These are phyloP conservation scores for Oryza glaberrima DNA, from an alignment of 176 grass and related monocot genomes.

Conservation along the genomic window DNA sequence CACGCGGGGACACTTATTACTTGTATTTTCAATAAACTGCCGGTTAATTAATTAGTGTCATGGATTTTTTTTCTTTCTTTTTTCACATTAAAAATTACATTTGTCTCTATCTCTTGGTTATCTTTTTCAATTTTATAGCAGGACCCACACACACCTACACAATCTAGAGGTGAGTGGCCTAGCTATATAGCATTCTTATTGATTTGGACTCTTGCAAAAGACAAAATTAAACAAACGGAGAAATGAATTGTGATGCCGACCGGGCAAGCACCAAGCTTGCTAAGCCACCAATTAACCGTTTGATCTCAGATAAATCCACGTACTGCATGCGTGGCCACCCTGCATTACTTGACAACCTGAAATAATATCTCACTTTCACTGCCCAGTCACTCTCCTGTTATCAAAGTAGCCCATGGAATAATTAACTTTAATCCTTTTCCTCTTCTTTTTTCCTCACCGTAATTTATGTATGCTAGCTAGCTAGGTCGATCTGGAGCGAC, in stretches of 20 bases:
- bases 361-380: neutral
- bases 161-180: neutral
- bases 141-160: neutral
- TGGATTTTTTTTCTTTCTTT: neutral
- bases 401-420: neutral
- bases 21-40: neutral
- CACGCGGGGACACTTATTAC: too few relatives aligned
- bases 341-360: neutral
- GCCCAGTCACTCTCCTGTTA: neutral
- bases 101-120: neutral
- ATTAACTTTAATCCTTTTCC: neutral
- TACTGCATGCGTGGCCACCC: neutral
- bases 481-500: neutral
- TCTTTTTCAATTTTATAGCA: neutral
- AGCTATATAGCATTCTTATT: neutral
- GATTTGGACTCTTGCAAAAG: neutral
- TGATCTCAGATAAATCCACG: neutral
- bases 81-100: neutral
- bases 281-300: neutral
- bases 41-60: too few relatives aligned
- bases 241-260: conserved; percentile 6
- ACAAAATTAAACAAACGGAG: too few relatives aligned
- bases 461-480: neutral
- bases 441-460: neutral
- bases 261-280: neutral